Evolutionary conservation across 1,139 yeast species (phyloP), one percentile per base, ranked within the genome.

Genomic region (Scheffersomyces stambukii): DNA sequence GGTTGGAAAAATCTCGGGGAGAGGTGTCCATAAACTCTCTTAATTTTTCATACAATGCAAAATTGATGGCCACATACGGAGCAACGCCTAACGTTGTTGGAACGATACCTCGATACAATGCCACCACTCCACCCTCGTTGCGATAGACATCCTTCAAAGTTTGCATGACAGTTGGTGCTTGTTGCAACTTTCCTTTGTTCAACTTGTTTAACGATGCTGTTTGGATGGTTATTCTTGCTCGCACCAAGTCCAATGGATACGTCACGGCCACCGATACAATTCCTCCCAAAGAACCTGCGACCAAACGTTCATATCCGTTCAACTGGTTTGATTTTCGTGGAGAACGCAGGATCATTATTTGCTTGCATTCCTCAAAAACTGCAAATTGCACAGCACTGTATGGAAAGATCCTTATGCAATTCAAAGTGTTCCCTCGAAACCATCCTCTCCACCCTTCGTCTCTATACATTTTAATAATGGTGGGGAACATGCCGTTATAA

Each of bases 41-140:
- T 43, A 88, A 51, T 36, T 73, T 76, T 48, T 91, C 97, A 60
- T 89, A 91, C 25, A 86, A 76, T 5, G 96, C 83, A 54, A 91
- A 91, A 56, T 89, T 91, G 32, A 91, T 70, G 3, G 96, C 96
- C 24, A 86, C 96, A 47, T 89, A 91, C 1, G 98, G 97, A 1
- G 96, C 96, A 9, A 91, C 96, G 1, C 97, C 97, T 40, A 85
- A 57, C 3, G 89, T 76, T 0, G 98, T 89, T 5, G 97, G 96
- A 36, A 81, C 64, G 7, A 89, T 64, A 4, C 98, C 98, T 32
- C 91, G 68, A 50, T 85, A 91, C 12, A 89, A 64, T 0, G 91
- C 95, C 4, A 54, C 38, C 5, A 85, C 19, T 0, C 96, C 96
- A 16, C 98, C 97, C 57, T 91, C 98, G 11, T 69, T 70, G 9